Evolutionary conservation across 805 yeast genomes (phyloP), one percentile per base, ranked within the genome.

Genomic region (Hemisphaericaspora nanyangensis): DNA sequence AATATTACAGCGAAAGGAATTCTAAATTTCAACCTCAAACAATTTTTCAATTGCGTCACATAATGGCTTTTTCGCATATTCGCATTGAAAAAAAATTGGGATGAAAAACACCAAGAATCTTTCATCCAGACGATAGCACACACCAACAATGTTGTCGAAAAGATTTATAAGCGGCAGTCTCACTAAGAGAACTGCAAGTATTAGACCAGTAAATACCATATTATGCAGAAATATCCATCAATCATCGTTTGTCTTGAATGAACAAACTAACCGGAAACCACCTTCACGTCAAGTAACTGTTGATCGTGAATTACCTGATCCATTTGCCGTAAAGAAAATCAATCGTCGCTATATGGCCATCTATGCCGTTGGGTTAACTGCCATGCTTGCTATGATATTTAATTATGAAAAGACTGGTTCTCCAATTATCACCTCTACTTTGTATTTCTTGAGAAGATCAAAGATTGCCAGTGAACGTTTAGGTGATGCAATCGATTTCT

Each of bases 361-460:
- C 7, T 68, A 68, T 42, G 71, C 64, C 1, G 37, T 66, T 17
- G 74, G 72, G 1, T 61, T 68, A 7, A 49, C 60, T 1, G 48
- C 60, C n/a, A 56, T 69, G 17, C 67, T 70, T 47, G 56, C 51
- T 6, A 74, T 85, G 22, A 85, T 91, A 52, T 82, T 91, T 75
- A 90, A 93, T 68, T 90, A 91, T 63, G 99, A 93, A 59, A 90
- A 89, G 58, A 80, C 89, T 15, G 80, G 85, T 32, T 86, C 96
- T 11, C 97, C 98, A 1, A 76, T 91, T 43, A 84, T 91, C 51
- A 77, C 84, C 29, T 90, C 95, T 6, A 84, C 96, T 4, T 67
- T 93, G 58, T 89, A 87, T 60, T 84, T 87, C 46, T 64, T 91
- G 50, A 77, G 99, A 56, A 73, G 96, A 55, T 82, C 91, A 1